Base-by-base conservation (phyloP, 2,329 filamentous ascomycete genomes). In the Fusarium illudens region DNA sequence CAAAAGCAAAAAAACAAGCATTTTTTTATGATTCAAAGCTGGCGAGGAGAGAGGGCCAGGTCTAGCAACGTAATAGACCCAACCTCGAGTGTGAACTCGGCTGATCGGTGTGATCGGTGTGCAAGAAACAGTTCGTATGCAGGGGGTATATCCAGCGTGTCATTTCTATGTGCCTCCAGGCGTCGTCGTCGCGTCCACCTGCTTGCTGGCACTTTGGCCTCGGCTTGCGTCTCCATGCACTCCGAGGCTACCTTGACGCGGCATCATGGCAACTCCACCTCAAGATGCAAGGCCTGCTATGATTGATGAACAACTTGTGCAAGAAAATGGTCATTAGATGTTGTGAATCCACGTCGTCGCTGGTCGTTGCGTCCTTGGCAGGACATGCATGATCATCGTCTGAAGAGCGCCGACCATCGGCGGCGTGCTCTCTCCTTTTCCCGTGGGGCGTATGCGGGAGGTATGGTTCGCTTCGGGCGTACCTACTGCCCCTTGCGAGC, bases 401-500 rank as follows among this genome's bases (percentile, higher is more conserved):
- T 68, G 46, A 69, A 59, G 54, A 65, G 65, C 54, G 64, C 63
- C 32, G 66, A 62, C 37, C 70, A 60, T 50, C 59, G 48, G 46
- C 60, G 32, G 44, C 57, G 53, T 53, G 58, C 51, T 62, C 58
- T 60, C 64, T 58, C 48, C 58, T 46, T 58, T 49, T 56, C 64
- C 62, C 44, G 19, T 48, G 53, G 61, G 17, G 34, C 33, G 20
- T 59, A 50, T 48, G 44, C 50, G 51, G 65, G 65, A 54, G 65
- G 65, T 42, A 62, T 51, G 42, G 60, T 65, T 68, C 65, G 65
- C 56, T 58, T 52, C 37, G 70, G 68, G 65, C 60, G 55, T 67
- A 62, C 64, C 69, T 72, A 77, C 69, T 76, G 74, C 62, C 71
- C 89, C 78, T 92, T 92, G 68, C 89, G 87, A 63, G 89, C 89